Evolutionary conservation across 768 basidiomycete species (phyloP).

Genomic region (Leccinellum albellum): DNA sequence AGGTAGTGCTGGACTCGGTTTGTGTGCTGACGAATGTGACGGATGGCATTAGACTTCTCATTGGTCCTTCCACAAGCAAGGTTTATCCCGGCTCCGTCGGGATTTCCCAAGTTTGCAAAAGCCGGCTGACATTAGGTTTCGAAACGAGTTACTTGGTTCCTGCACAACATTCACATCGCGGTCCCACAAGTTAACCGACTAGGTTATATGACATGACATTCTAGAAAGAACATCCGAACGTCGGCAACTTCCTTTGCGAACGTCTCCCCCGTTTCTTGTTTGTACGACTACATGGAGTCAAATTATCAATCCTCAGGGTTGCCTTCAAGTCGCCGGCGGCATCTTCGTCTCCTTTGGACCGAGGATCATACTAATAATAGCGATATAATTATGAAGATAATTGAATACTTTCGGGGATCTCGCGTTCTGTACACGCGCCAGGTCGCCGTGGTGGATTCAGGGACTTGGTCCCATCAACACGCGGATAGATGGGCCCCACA

Average conservation of each 20-base stretch:
- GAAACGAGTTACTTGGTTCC: background rate
- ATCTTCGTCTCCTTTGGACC: background rate
- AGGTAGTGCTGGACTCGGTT: no score
- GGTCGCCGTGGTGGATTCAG: background rate
- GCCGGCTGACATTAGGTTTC: slow-evolving; percentile 2
- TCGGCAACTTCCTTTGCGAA: background rate
- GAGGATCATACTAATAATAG: background rate
- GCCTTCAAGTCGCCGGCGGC: no score
- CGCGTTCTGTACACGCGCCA: background rate
- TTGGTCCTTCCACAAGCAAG: no score
- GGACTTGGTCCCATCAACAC: slow-evolving; percentile 4
- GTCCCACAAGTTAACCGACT: background rate
- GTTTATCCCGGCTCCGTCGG: no score
- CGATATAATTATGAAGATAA: background rate
- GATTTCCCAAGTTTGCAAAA: no score
- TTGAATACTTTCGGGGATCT: background rate
- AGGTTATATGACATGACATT: background rate
- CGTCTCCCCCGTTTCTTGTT: background rate
- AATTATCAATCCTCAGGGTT: background rate
- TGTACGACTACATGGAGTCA: background rate
- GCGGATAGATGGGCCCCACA: slow-evolving; percentile 3
- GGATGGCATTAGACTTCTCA: no score
- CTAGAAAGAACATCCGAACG: background rate
- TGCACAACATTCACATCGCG: background rate
- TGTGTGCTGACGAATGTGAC: no score